These are phyloP conservation scores for Sisymbrium altissimum DNA, from an alignment of 345 rosid species.

Conservation along the genomic window DNA sequence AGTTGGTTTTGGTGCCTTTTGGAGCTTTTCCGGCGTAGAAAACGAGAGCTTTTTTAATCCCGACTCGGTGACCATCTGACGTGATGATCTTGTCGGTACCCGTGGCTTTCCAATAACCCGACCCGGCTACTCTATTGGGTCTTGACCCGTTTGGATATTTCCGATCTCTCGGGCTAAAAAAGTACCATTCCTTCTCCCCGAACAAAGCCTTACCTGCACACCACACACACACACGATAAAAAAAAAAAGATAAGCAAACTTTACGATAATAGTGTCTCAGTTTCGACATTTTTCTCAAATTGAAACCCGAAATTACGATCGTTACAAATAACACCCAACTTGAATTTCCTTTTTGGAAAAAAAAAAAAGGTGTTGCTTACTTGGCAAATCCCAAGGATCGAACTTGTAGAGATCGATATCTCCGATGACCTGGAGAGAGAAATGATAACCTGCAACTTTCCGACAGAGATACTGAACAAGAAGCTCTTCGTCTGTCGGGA, in stretches of 20 bases:
- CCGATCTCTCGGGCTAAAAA: conserved; percentile 75
- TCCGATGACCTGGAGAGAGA: conserved; percentile 62
- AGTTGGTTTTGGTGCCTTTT: conserved; percentile 88
- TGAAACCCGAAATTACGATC: neutral
- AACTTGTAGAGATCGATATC: conserved; percentile 93
- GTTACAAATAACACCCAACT: neutral
- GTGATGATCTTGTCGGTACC: conserved; percentile 82
- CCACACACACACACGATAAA: neutral
- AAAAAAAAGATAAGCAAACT: neutral
- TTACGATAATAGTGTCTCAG: neutral
- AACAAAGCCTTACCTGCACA: conserved; percentile 60
- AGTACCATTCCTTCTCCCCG: conserved; percentile 68
- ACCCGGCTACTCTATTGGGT: conserved; percentile 89
- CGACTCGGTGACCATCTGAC: conserved; percentile 71
- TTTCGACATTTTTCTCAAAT: neutral
- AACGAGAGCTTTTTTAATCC: conserved; percentile 91
- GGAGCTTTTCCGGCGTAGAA: conserved; percentile 93
- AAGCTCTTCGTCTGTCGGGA: conserved; percentile 96
- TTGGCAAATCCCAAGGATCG: conserved; percentile 89
- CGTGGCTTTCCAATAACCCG: conserved; percentile 98
- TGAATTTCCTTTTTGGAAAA: neutral
- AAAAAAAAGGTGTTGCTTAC: conserved; percentile 46
- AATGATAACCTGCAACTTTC: conserved; percentile 75
- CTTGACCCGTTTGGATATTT: conserved; percentile 96
- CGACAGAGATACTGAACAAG: conserved; percentile 81